Conservation (phyloP, 768 basidiomycete species). For the Suillus tomentosus region DNA sequence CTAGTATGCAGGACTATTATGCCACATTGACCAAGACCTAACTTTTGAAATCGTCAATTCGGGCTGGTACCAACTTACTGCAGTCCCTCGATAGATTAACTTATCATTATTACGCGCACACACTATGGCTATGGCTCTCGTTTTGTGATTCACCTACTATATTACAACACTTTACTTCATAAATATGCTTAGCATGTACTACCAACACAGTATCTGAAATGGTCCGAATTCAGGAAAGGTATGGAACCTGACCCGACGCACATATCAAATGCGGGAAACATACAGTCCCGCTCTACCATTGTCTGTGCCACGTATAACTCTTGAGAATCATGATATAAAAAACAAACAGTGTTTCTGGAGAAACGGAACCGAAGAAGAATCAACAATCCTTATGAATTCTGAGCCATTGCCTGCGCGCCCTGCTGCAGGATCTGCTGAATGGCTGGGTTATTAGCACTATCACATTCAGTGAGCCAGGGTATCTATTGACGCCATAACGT, state of each 20-base stretch:
- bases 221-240: background rate
- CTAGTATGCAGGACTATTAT: background rate
- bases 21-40: background rate
- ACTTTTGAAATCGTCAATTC: background rate
- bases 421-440: constrained; percentile 4
- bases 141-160: background rate
- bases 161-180: background rate
- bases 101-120: background rate
- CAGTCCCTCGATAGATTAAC: background rate
- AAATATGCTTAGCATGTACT: background rate
- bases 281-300: background rate
- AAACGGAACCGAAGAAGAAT: background rate
- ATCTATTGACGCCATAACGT: background rate
- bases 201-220: background rate
- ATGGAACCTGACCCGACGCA: background rate
- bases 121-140: background rate
- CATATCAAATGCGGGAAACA: background rate
- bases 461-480: background rate
- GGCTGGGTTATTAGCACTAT: background rate
- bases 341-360: background rate
- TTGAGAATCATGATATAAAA: background rate
- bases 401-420: background rate
- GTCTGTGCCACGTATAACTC: background rate
- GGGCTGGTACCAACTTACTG: background rate
- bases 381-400: background rate